Conservation (phyloP, 768 basidiomycete genomes). For the Asterophora parasitica region DNA sequence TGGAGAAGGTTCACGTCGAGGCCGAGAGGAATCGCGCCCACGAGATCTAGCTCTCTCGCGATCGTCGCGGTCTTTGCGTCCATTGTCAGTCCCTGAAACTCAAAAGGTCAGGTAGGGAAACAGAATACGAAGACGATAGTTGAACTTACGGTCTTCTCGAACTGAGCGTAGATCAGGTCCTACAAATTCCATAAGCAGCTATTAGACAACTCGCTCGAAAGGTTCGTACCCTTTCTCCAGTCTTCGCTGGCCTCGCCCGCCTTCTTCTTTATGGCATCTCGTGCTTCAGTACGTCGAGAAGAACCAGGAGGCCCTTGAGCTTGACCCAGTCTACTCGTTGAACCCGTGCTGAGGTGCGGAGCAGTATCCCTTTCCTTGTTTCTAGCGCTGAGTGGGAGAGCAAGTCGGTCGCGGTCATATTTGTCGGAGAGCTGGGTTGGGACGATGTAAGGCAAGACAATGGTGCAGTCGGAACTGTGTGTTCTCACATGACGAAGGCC, state of each 20-base stretch:
- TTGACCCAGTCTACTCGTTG: constrained; percentile 37
- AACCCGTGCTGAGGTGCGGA: constrained; percentile 49
- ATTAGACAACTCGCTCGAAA: constrained; percentile 10
- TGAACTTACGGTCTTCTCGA: constrained; percentile 58
- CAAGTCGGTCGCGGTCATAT: constrained; percentile 77
- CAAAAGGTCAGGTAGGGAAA: constrained; percentile 5
- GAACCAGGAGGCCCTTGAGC: constrained; percentile 30
- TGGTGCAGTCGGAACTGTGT: constrained; percentile 5
- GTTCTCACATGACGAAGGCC: constrained; percentile 68
- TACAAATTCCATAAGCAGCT: constrained; percentile 20
- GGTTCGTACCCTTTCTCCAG: constrained; percentile 72
- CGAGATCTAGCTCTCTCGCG: constrained; percentile 63
- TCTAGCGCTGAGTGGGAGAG: constrained; percentile 47
- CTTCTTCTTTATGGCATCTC: constrained; percentile 63
- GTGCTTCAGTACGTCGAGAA: constrained; percentile 51
- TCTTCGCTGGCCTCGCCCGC: constrained; percentile 73
- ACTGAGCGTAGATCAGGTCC: constrained; percentile 47
- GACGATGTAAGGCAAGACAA: constrained; percentile 7
- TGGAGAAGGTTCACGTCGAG: constrained; percentile 54
- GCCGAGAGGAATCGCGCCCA: constrained; percentile 56
- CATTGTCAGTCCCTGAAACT: constrained; percentile 43
- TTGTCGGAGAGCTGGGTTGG: constrained; percentile 73
- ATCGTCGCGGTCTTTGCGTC: constrained; percentile 58
- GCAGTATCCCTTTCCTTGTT: constrained; percentile 65
- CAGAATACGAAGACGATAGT: background rate